These are phyloP conservation scores for Abrus pulchellus DNA, from an alignment of 306 rosid species.

Conservation along the genomic window DNA sequence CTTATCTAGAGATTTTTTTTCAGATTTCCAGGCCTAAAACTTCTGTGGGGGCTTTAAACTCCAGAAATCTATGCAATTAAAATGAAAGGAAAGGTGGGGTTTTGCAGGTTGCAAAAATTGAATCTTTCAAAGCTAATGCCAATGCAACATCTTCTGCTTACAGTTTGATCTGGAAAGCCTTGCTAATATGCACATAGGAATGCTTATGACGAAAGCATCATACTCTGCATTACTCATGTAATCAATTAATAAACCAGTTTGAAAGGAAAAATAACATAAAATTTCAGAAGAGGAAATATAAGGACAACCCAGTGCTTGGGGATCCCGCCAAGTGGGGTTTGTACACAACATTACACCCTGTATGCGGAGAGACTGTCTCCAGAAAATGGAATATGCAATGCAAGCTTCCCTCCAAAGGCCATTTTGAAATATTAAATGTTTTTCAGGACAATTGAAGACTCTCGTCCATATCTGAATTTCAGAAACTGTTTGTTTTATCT, in stretches of 20 bases:
- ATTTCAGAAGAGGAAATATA: not conserved
- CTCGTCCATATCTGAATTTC: slow-evolving; percentile 1
- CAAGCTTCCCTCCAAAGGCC: not conserved
- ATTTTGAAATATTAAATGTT: slow-evolving; percentile 6
- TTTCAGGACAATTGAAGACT: slow-evolving; percentile 38
- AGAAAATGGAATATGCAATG: not conserved
- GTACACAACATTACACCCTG: not conserved
- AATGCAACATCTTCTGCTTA: slow-evolving; percentile 61
- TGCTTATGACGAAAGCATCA: slow-evolving; percentile 57
- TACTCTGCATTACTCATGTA: slow-evolving; percentile 43
- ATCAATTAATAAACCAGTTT: slow-evolving; percentile 5
- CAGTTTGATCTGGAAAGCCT: slow-evolving; percentile 60
- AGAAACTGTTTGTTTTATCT: not conserved
- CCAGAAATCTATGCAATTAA: slow-evolving; percentile 63
- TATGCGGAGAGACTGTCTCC: not conserved
- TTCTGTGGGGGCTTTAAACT: slow-evolving; percentile 70
- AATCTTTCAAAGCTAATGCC: slow-evolving; percentile 67
- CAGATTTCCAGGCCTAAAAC: slow-evolving; percentile 74
- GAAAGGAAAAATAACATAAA: not conserved
- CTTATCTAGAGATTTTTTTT: slow-evolving; percentile 64
- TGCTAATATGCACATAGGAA: slow-evolving; percentile 57
- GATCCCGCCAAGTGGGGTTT: not conserved
- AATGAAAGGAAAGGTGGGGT: slow-evolving; percentile 58
- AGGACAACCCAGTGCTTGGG: not conserved
- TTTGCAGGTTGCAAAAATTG: slow-evolving; percentile 62